phyloP scores from a whole-genome alignment of 306 rosid species.

The Vigna hirtella region DNA sequence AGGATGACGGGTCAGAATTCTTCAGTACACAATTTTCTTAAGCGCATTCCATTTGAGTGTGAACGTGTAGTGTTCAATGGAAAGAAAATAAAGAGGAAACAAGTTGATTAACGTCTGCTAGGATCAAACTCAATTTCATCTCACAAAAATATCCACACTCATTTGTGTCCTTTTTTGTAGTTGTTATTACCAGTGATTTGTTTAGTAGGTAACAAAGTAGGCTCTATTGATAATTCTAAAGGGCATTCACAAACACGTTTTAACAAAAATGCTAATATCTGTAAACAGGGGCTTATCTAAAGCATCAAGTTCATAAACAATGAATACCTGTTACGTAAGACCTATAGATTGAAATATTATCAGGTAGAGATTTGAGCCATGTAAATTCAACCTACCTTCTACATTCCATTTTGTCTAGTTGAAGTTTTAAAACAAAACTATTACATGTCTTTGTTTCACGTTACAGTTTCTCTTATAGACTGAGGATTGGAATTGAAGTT shows the following conservation, averaged over 20 bases:
- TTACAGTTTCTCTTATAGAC: not conserved
- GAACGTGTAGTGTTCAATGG: not conserved
- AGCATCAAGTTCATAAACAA: slow-evolving; percentile 5
- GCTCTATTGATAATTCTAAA: not conserved
- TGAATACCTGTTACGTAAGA: not conserved
- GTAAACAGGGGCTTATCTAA: slow-evolving; percentile 3
- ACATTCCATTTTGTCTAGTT: slow-evolving; percentile 5
- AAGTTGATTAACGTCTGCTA: not conserved
- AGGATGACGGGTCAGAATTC: too few species aligned
- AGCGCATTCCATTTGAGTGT: not conserved
- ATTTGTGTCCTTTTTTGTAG: not conserved
- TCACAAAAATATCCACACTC: too few species aligned
- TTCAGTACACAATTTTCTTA: not conserved
- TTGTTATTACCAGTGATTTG: not conserved
- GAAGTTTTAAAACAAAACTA: slow-evolving; percentile 13
- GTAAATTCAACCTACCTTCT: not conserved
- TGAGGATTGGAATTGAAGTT: slow-evolving; percentile 17
- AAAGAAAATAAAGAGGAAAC: not conserved
- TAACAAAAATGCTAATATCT: too few species aligned
- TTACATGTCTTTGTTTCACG: not conserved
- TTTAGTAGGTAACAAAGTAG: too few species aligned
- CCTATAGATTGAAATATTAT: not conserved
- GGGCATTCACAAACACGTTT: not conserved
- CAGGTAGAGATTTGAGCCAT: not conserved
- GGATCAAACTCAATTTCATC: too few species aligned